A percentile compares a stretch with the other conserved stretches of the same genome.
Evolutionary conservation across 108 stramenopile species (phyloP).

Genomic region (Thalassiosira profunda): DNA sequence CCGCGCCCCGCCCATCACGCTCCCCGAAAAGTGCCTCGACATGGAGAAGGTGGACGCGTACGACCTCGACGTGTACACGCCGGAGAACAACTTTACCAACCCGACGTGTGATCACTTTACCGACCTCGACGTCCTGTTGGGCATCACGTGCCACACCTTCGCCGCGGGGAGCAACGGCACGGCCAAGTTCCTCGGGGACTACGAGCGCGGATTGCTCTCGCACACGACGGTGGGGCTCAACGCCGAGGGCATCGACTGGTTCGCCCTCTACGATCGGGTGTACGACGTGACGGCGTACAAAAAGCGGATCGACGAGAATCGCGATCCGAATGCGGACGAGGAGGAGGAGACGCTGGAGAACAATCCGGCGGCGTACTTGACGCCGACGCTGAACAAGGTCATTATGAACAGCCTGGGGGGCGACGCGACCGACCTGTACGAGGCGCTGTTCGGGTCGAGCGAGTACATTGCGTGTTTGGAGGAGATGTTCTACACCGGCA

Average conservation of each 20-base stretch:
- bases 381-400: conserved; percentile 33
- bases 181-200: conserved; percentile 41
- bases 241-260: conserved; percentile 3
- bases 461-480: conserved; percentile 43
- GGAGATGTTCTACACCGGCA: conserved; percentile 37
- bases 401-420: conserved; percentile 37
- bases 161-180: conserved; percentile 32
- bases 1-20: conserved; percentile 37
- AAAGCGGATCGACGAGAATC: conserved; percentile 19
- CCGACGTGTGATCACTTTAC: conserved; percentile 41
- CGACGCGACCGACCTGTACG: conserved; percentile 49
- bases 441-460: conserved; percentile 28
- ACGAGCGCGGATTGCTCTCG: conserved; percentile 28
- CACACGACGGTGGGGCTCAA: conserved; percentile 21
- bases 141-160: conserved; percentile 53
- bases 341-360: conserved; percentile 3
- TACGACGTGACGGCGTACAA: conserved; percentile 49
- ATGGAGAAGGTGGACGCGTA: conserved; percentile 43
- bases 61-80: conserved; percentile 17
- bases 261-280: conserved; percentile 36
- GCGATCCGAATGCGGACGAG: conserved; percentile 17
- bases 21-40: conserved; percentile 54
- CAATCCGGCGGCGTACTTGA: conserved; percentile 40
- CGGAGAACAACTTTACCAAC: conserved; percentile 43
- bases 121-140: conserved; percentile 41